Conservation (phyloP, 768 basidiomycete species). For the Mycena chlorophos region DNA sequence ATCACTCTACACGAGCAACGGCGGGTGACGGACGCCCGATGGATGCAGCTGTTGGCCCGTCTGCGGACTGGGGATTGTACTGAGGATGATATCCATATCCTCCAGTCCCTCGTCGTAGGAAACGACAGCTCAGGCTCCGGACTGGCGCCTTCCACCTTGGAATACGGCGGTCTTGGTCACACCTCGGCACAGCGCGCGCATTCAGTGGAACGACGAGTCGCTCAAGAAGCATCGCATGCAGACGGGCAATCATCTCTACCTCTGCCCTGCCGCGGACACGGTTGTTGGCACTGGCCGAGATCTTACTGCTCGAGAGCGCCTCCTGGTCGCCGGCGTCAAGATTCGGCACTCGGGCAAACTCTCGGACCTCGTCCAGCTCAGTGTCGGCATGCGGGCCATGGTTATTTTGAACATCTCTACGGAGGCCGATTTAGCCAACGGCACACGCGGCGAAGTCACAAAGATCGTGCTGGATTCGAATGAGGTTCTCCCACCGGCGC, state of each 20-base stretch:
- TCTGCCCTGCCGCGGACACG: neutral
- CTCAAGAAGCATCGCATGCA: neutral
- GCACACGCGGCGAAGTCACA: conserved; percentile 1
- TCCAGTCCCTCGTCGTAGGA: conserved; percentile 23
- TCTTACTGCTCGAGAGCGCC: neutral
- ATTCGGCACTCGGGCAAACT: neutral
- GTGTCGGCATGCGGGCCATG: conserved; percentile 35
- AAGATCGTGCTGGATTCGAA: conserved; percentile 1
- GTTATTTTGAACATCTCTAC: conserved; percentile 20
- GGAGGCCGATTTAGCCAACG: conserved; percentile 5
- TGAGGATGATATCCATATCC: conserved; percentile 28
- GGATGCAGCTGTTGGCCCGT: conserved; percentile 31
- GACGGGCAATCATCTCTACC: neutral
- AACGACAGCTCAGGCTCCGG: neutral
- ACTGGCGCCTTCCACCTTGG: neutral
- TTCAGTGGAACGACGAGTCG: neutral
- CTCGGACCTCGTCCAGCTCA: conserved; percentile 24
- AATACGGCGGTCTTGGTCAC: neutral
- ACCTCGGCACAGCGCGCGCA: neutral
- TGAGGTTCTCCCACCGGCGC: neutral
- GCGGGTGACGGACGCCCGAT: conserved; percentile 30
- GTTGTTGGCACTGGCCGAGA: conserved; percentile 7
- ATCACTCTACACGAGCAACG: conserved; percentile 40
- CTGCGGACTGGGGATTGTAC: conserved; percentile 31
- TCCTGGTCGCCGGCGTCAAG: neutral